Conservation (phyloP, 306 rosid species). For the Malus orientalis region DNA sequence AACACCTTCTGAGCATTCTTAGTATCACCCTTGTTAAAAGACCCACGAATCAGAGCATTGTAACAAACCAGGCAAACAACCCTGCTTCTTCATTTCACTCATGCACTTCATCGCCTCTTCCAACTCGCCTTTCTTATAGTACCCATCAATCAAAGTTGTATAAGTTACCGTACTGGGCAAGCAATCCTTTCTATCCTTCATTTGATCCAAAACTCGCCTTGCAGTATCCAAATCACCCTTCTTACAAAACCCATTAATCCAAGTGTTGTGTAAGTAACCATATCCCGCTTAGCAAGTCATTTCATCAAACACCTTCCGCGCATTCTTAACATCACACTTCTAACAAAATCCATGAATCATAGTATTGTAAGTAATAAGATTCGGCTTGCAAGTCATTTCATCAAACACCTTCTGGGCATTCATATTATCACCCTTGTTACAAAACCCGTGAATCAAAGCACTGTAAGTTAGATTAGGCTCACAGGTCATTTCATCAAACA, state of each 20-base stretch:
- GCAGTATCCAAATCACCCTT: constrained; percentile 40
- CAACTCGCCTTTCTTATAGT: constrained; percentile 35
- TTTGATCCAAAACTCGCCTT: constrained; percentile 12
- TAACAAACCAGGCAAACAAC: constrained; percentile 32
- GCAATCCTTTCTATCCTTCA: constrained; percentile 22
- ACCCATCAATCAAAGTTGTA: constrained; percentile 45
- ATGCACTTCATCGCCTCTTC: constrained; percentile 28
- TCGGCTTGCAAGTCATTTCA: constrained; percentile 44
- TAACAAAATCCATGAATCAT: constrained; percentile 36
- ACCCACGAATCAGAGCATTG: constrained; percentile 16
- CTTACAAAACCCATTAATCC: constrained; percentile 35
- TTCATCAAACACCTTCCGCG: constrained; percentile 43
- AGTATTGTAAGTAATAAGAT: constrained; percentile 30
- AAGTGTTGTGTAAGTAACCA: constrained; percentile 33
- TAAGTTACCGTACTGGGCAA: constrained; percentile 38
- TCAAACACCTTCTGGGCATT: constrained; percentile 44
- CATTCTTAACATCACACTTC: constrained; percentile 9
- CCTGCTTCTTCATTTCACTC: constrained; percentile 34
- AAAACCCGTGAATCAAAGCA: no score
- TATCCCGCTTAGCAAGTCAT: constrained; percentile 35
- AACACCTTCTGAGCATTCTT: constrained; percentile 36
- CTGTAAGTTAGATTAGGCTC: no score
- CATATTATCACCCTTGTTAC: constrained; percentile 30
- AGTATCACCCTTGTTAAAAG: no score
- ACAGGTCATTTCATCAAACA: constrained; percentile 12